These are phyloP conservation scores for Vaucheria bursata DNA, from an alignment of 352 stramenopile species.

Conservation along the genomic window DNA sequence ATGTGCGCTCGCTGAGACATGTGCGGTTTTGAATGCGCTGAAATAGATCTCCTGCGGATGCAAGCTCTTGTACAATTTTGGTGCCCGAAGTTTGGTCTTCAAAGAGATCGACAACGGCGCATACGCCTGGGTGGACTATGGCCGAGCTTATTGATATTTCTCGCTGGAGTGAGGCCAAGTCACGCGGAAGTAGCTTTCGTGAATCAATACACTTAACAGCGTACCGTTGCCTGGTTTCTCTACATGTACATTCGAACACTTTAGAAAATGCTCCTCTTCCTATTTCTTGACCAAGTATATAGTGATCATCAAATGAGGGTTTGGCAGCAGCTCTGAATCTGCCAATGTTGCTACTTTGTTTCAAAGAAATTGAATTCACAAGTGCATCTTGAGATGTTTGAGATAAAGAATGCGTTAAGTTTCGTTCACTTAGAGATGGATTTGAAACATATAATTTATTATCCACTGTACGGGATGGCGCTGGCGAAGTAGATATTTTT, in stretches of 20 bases:
- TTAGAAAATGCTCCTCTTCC: background rate
- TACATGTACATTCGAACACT: background rate
- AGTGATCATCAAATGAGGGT: background rate
- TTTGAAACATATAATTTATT: no score
- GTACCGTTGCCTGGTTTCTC: background rate
- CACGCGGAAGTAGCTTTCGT: background rate
- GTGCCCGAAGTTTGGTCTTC: background rate
- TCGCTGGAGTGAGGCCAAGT: background rate
- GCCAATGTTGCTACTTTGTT: no score
- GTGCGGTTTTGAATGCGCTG: background rate
- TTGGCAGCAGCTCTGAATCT: no score
- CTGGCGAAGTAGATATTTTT: no score
- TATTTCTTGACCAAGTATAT: background rate
- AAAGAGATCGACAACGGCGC: constrained; percentile 6
- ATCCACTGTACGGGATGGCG: no score
- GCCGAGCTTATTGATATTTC: background rate
- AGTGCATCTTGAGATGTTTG: no score
- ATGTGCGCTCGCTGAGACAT: background rate
- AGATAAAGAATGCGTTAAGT: no score
- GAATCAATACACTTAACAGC: background rate
- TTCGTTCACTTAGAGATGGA: no score
- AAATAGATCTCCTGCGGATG: background rate
- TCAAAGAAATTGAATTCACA: no score
- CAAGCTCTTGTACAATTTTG: constrained; percentile 6
- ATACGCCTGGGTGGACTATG: background rate